These are phyloP conservation scores for Geotrichum ghanense DNA, from an alignment of 805 yeast genomes.

Conservation along the genomic window DNA sequence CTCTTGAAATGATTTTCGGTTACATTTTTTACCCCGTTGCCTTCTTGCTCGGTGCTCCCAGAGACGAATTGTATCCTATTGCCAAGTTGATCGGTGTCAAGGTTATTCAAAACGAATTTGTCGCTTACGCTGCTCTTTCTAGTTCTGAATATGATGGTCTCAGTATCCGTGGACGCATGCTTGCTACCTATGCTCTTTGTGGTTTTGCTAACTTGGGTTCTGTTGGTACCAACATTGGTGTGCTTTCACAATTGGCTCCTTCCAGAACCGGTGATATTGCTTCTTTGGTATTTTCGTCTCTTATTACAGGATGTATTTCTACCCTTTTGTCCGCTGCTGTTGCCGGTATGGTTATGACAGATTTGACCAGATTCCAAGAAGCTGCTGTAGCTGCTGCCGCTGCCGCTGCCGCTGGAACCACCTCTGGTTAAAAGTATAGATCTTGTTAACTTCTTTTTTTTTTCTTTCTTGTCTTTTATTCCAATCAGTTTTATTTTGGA, in stretches of 20 bases:
- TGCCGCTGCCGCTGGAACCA: not conserved
- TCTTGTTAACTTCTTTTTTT: too few species aligned
- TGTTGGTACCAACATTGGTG: constrained; percentile 51
- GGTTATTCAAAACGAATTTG: constrained; percentile 52
- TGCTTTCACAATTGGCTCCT: constrained; percentile 45
- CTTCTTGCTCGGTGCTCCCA: constrained; percentile 46
- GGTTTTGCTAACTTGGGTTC: constrained; percentile 56
- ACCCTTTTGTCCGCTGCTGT: constrained; percentile 46
- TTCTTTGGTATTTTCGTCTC: constrained; percentile 34
- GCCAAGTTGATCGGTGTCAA: constrained; percentile 44
- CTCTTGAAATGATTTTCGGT: constrained; percentile 44
- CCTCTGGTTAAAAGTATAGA: not conserved
- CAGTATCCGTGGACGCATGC: constrained; percentile 39
- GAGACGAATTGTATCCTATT: constrained; percentile 39
- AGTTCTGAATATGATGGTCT: constrained; percentile 32
- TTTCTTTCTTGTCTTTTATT: too few species aligned
- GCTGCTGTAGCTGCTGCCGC: constrained; percentile 1
- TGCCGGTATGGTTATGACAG: constrained; percentile 53
- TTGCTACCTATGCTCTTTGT: constrained; percentile 52
- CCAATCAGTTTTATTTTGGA: too few species aligned
- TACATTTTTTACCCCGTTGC: constrained; percentile 50
- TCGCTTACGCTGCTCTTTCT: constrained; percentile 36
- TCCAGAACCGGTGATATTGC: constrained; percentile 38
- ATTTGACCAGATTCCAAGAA: constrained; percentile 20
- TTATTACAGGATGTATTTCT: constrained; percentile 41